phyloP scores from a whole-genome alignment of 1,139 yeast species.

The Lodderomyces beijingensis region DNA sequence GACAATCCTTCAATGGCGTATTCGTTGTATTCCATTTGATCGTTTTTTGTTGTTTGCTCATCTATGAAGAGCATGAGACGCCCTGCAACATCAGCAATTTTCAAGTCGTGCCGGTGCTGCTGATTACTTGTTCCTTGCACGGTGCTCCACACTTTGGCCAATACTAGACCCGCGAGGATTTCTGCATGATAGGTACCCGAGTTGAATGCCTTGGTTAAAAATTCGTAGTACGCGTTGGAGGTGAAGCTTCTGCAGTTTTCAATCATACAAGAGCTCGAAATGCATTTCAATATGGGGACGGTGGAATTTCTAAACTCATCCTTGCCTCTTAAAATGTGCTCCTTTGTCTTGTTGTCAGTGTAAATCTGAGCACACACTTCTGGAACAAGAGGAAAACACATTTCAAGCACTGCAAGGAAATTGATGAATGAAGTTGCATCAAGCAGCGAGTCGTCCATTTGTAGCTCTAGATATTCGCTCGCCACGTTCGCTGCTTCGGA shows the following conservation, averaged over 20 bases:
- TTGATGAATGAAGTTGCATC: slow-evolving; percentile 18
- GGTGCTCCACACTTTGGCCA: slow-evolving; percentile 44
- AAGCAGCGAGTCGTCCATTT: slow-evolving; percentile 15
- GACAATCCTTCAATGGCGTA: slow-evolving; percentile 44
- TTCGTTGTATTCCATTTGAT: slow-evolving; percentile 14
- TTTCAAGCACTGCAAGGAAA: slow-evolving; percentile 18
- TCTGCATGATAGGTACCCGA: slow-evolving; percentile 17
- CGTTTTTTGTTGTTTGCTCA: slow-evolving; percentile 5
- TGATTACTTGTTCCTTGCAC: slow-evolving; percentile 20
- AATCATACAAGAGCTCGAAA: slow-evolving; percentile 33
- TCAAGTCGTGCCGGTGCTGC: slow-evolving; percentile 10
- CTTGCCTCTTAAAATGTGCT: slow-evolving; percentile 11
- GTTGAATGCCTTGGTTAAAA: slow-evolving; percentile 16
- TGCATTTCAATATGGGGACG: slow-evolving; percentile 19
- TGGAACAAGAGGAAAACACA: slow-evolving; percentile 26
- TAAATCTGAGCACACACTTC: slow-evolving; percentile 20
- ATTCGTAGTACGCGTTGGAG: slow-evolving; percentile 23
- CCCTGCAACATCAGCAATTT: slow-evolving; percentile 14
- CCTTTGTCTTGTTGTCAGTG: slow-evolving; percentile 16
- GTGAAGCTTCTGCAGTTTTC: slow-evolving; percentile 34
- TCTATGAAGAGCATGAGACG: slow-evolving; percentile 17
- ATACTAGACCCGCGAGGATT: slow-evolving; percentile 29
- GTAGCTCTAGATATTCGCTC: slow-evolving; percentile 22
- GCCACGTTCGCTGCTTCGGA: slow-evolving; percentile 17
- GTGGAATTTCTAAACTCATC: background rate